Evolutionary conservation across 1,139 yeast species (phyloP).

Genomic region (Taiozyma sp.): DNA sequence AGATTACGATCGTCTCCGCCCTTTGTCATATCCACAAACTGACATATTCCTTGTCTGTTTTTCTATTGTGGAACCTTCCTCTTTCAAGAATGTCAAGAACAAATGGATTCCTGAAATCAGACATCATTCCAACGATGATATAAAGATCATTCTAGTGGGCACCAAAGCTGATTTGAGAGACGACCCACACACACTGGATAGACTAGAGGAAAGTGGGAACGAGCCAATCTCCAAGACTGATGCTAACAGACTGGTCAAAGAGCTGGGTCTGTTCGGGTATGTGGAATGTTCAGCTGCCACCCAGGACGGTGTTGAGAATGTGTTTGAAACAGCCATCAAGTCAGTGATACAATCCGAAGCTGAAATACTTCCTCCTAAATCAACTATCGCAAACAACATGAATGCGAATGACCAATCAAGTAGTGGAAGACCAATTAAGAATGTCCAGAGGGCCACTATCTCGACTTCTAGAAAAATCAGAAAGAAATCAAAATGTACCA

Average conservation of each 20-base stretch:
- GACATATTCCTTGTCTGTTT: conserved; percentile 87
- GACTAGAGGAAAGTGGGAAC: conserved; percentile 56
- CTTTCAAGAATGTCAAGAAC: conserved; percentile 70
- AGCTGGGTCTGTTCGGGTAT: conserved; percentile 69
- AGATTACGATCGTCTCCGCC: conserved; percentile 88
- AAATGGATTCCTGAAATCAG: conserved; percentile 86
- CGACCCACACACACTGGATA: conserved; percentile 71
- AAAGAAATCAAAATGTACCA: conserved; percentile 31
- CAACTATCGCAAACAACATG: conserved; percentile 3
- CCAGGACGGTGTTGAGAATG: conserved; percentile 78
- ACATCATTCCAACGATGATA: conserved; percentile 69
- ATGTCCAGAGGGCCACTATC: background rate
- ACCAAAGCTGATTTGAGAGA: conserved; percentile 85
- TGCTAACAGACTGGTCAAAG: conserved; percentile 65
- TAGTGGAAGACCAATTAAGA: conserved; percentile 1
- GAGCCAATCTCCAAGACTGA: conserved; percentile 61
- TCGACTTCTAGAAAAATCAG: conserved; percentile 19
- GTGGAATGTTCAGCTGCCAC: conserved; percentile 94
- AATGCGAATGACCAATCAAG: background rate
- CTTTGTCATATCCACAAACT: conserved; percentile 89
- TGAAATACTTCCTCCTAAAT: conserved; percentile 7
- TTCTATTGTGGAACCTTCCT: conserved; percentile 77
- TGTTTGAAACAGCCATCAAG: conserved; percentile 77
- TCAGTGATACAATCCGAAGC: conserved; percentile 45
- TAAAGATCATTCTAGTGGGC: conserved; percentile 76